phyloP scores from a whole-genome alignment of 805 yeast genomes.

The Ogataea methanolica region DNA sequence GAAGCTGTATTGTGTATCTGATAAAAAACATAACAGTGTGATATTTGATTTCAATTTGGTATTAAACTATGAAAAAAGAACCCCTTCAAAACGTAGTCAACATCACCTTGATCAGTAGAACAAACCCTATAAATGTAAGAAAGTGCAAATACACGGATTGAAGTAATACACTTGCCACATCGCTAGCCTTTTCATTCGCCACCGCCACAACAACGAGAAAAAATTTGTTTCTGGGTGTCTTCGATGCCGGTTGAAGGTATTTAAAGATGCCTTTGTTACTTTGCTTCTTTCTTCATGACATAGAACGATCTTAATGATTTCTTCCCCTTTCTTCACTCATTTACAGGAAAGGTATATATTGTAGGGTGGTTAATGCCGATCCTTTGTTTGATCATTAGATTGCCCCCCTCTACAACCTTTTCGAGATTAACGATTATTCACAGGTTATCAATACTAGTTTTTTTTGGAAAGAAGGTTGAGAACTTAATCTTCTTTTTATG shows the following conservation, averaged over 20 bases:
- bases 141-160: no score
- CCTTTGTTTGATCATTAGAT: constrained; percentile 19
- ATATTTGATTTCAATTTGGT: no score
- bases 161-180: no score
- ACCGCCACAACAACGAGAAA: no score
- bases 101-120: no score
- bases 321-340: constrained; percentile 29
- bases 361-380: constrained; percentile 35
- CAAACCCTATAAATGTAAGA: no score
- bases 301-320: neutral
- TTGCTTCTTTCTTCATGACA: neutral
- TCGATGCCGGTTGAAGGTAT: no score
- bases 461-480: constrained; percentile 1
- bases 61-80: no score
- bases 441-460: neutral
- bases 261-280: neutral
- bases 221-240: no score
- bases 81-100: no score
- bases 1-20: neutral
- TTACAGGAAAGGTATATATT: constrained; percentile 32
- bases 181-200: no score
- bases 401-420: constrained; percentile 37
- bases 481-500: constrained; percentile 3
- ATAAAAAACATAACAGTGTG: no score
- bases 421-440: constrained; percentile 22